Percentiles rank a stretch among this genome's conserved stretches.
These are phyloP conservation scores for Diaporthe longicolla DNA, from an alignment of 2,329 filamentous ascomycete species.

Conservation along the genomic window DNA sequence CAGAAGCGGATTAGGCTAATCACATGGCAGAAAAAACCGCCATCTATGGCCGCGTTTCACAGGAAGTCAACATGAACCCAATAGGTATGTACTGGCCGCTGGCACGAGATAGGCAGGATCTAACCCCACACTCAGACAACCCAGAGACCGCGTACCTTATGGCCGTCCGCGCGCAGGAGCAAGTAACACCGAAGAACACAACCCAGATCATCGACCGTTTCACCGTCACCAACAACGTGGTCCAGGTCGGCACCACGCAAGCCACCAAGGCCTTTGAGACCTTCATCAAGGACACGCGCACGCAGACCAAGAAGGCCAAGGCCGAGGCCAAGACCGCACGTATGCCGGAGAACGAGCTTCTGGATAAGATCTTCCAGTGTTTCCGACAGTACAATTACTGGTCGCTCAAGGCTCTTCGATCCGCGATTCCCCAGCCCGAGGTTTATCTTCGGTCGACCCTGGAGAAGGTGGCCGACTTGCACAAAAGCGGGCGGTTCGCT, in stretches of 20 bases:
- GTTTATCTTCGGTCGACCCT: conserved; percentile 90
- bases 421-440: conserved; percentile 86
- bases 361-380: conserved; percentile 86
- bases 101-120: not conserved
- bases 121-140: conserved; percentile 48
- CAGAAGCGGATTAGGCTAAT: conserved; percentile 25
- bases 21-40: conserved; percentile 39
- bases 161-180: conserved; percentile 57
- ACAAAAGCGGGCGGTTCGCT: conserved; percentile 86
- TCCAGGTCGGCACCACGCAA: conserved; percentile 69
- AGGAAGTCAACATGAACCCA: conserved; percentile 53
- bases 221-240: conserved; percentile 66
- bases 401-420: conserved; percentile 90
- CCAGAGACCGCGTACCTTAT: conserved; percentile 58
- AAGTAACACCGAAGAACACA: conserved; percentile 64
- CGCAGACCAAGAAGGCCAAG: conserved; percentile 70
- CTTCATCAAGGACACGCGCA: conserved; percentile 69
- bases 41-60: conserved; percentile 51
- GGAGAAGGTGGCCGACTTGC: conserved; percentile 84
- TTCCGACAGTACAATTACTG: conserved; percentile 93
- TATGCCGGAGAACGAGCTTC: conserved; percentile 88
- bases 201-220: conserved; percentile 65
- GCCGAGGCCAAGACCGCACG: conserved; percentile 88
- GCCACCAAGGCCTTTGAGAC: conserved; percentile 61
- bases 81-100: conserved; percentile 13